Evolutionary conservation across 73 alveolate genomes (phyloP), one percentile per base, ranked within the genome.

Genomic region (Stentor roeselii): DNA sequence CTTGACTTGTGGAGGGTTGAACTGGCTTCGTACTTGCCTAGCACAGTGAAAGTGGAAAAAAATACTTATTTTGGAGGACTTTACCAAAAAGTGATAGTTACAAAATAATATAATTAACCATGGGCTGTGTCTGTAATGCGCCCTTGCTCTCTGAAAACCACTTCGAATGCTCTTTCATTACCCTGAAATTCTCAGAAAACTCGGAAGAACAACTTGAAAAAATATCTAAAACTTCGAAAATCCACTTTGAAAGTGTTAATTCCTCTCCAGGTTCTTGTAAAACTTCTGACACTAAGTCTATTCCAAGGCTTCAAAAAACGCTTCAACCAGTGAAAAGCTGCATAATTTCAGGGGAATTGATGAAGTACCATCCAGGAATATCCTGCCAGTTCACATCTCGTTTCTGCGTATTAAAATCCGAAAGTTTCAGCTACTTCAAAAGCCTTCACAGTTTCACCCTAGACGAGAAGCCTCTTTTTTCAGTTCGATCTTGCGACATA

Each of bases 61-160:
- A 27, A 67, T n/a, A 67, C 80, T 27, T 67, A 67, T 67, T 67
- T 67, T 34, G 80, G 80, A 67, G 80, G 80, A 0, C 37, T 67
- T 27, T 67, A 67, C 80, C 80, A 67, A 67, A 67, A 67, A 67
- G 37, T 67, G 34, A 32, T 67, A 67, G 80, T 67, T 67, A 67
- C 11, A 67, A 67, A 67, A 32, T 67, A 67, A 67, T 67, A 11
- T 6, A 21, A 50, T 50, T 50, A 50, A 50, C 21, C 21, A 50
- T 50, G 67, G 67, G 67, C 6, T 50, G 67, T 50, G 67, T 50
- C 21, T 50, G 67, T 50, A 50, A 50, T 21, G 6, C 67, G 6
- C 30, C 6, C 6, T 6, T 50, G 30, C 21, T 21, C 21, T 21
- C 6, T 50, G 67, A 50, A 50, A 50, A 6, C 6, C 6, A 50